These are phyloP conservation scores for Coccomyxa sp. DNA, from an alignment of 139 green algal species.

Conservation along the genomic window DNA sequence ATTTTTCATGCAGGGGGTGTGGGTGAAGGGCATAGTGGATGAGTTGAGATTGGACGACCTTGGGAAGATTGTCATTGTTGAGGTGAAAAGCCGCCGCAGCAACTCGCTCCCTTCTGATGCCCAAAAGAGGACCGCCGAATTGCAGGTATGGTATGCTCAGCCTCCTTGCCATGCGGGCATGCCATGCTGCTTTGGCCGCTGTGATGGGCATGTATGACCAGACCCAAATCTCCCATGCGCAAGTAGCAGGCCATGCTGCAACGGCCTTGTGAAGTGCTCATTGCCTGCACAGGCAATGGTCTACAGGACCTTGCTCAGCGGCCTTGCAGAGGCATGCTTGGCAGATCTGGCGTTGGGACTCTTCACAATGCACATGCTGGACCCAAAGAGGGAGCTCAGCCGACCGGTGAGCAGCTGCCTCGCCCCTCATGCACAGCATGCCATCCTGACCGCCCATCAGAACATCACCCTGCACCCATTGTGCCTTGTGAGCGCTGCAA, in stretches of 20 bases:
- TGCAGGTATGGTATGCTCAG: too few relatives aligned
- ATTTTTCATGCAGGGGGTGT: background rate
- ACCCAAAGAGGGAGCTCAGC: background rate
- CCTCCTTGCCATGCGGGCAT: too few relatives aligned
- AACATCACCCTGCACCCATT: too few relatives aligned
- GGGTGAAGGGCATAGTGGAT: constrained; percentile 6
- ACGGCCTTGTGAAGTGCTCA: too few relatives aligned
- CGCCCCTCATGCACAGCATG: too few relatives aligned
- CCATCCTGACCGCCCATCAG: too few relatives aligned
- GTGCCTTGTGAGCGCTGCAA: too few relatives aligned
- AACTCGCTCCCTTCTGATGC: background rate
- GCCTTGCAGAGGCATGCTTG: background rate
- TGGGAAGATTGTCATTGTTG: background rate
- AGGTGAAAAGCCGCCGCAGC: constrained; percentile 1
- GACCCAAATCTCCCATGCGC: too few relatives aligned
- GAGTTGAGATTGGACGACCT: background rate
- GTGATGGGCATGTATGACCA: background rate
- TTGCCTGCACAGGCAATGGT: background rate
- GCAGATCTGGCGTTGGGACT: background rate
- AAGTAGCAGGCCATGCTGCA: too few relatives aligned
- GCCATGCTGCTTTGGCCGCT: too few relatives aligned
- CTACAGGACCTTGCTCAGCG: background rate
- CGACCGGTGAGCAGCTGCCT: background rate
- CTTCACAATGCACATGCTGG: background rate
- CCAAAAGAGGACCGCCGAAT: background rate